These are phyloP conservation scores for Alternaria tenuissima DNA, from an alignment of 2,329 filamentous ascomycete species.

Conservation along the genomic window DNA sequence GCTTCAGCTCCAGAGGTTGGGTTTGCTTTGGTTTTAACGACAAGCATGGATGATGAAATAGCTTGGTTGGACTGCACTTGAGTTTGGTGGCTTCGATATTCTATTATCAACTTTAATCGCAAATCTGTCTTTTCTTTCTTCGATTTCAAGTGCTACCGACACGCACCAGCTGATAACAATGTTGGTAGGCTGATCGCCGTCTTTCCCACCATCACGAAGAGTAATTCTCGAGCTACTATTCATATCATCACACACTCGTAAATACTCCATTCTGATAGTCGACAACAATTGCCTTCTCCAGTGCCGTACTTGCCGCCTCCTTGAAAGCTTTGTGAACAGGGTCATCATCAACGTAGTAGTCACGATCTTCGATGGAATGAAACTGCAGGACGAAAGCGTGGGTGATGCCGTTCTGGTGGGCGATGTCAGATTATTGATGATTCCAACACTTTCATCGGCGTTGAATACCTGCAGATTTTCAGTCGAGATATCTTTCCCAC, in stretches of 20 bases:
- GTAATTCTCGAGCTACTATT: not conserved
- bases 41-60: too few relatives aligned
- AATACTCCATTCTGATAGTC: constrained; percentile 51
- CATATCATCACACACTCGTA: constrained; percentile 13
- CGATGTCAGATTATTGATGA: constrained; percentile 54
- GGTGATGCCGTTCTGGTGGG: constrained; percentile 51
- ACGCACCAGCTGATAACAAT: too few relatives aligned
- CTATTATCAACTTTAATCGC: too few relatives aligned
- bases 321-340: constrained; percentile 53
- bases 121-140: too few relatives aligned
- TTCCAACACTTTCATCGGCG: constrained; percentile 43
- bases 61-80: too few relatives aligned
- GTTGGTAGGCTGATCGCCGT: not conserved
- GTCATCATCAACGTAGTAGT: constrained; percentile 56
- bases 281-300: constrained; percentile 53
- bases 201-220: not conserved
- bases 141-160: too few relatives aligned
- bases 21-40: too few relatives aligned
- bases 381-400: constrained; percentile 57
- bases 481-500: constrained; percentile 45
- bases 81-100: too few relatives aligned
- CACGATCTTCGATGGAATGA: constrained; percentile 50
- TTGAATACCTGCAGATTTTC: constrained; percentile 42
- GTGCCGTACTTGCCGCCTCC: constrained; percentile 36
- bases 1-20: too few relatives aligned